phyloP scores from a whole-genome alignment of 139 green algal genomes.

The Chlamydomonas schloesseri region DNA sequence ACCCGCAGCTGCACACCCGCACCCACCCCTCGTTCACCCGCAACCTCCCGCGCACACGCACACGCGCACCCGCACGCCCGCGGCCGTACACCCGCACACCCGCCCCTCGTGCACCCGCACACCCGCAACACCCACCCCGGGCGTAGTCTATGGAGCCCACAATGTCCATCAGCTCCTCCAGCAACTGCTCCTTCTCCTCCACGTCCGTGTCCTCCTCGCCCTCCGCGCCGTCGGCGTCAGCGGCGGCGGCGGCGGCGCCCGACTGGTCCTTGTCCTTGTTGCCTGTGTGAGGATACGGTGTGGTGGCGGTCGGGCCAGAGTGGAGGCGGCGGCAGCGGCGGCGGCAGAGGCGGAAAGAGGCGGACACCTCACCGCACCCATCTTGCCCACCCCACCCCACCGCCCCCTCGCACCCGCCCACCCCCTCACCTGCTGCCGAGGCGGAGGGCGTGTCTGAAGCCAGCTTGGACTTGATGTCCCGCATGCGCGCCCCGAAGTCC shows the following conservation, averaged over 20 bases:
- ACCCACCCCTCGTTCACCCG: no score
- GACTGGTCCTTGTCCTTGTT: no score
- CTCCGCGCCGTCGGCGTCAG: not conserved
- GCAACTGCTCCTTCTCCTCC: slow-evolving; percentile 71
- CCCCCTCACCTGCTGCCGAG: not conserved
- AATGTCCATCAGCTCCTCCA: slow-evolving; percentile 90
- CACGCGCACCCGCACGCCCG: no score
- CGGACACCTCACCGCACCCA: no score
- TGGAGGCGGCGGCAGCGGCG: no score
- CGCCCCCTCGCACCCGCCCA: not conserved
- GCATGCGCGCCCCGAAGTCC: slow-evolving; percentile 82
- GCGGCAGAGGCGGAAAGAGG: no score
- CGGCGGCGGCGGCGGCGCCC: no score
- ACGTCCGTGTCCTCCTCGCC: slow-evolving; percentile 17
- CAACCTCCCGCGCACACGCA: no score
- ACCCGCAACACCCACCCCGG: slow-evolving; percentile 48
- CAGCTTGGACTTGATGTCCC: slow-evolving; percentile 76
- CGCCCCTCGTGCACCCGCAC: not conserved
- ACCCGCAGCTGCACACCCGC: no score
- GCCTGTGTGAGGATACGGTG: no score
- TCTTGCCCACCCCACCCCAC: no score
- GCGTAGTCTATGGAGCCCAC: slow-evolving; percentile 85
- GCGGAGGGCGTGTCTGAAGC: slow-evolving; percentile 18
- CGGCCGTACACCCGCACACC: not conserved
- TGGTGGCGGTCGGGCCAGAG: no score